Percentiles rank a stretch among this genome's conserved stretches.
Evolutionary conservation across 768 basidiomycete species (phyloP).

Genomic region (Amanita polypyramis): DNA sequence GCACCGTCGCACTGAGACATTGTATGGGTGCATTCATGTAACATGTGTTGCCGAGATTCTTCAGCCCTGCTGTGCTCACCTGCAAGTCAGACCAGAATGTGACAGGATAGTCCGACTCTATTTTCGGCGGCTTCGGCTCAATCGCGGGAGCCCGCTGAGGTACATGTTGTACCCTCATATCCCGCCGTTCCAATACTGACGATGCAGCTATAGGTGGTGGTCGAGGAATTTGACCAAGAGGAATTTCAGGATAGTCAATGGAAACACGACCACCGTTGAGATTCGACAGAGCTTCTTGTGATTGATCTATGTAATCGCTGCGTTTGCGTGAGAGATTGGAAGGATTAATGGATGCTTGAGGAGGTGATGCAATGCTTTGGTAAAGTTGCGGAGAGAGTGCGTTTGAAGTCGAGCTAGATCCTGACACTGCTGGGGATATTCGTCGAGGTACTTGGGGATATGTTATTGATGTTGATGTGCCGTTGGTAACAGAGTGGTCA

Average conservation of each 20-base stretch:
- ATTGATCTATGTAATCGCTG: slow-evolving; percentile 75
- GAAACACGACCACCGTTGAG: slow-evolving; percentile 33
- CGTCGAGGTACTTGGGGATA: slow-evolving; percentile 25
- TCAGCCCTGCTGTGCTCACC: slow-evolving; percentile 76
- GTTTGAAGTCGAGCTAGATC: slow-evolving; percentile 13
- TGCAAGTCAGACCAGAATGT: slow-evolving; percentile 76
- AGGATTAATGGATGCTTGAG: slow-evolving; percentile 78
- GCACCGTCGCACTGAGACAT: slow-evolving; percentile 89
- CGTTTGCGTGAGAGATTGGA: slow-evolving; percentile 59
- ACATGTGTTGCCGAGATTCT: slow-evolving; percentile 95
- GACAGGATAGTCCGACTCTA: slow-evolving; percentile 70
- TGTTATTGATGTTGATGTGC: slow-evolving; percentile 29
- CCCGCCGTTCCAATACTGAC: slow-evolving; percentile 63
- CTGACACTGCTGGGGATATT: slow-evolving; percentile 19
- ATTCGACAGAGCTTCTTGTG: slow-evolving; percentile 48
- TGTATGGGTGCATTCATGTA: slow-evolving; percentile 99
- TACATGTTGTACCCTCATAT: slow-evolving; percentile 40
- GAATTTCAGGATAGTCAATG: slow-evolving; percentile 78
- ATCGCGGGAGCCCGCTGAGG: slow-evolving; percentile 18
- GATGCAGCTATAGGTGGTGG: slow-evolving; percentile 75
- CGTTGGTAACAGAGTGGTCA: not conserved
- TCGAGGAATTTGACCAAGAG: slow-evolving; percentile 48
- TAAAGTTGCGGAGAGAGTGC: slow-evolving; percentile 22
- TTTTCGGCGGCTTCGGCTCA: slow-evolving; percentile 53
- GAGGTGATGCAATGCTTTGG: slow-evolving; percentile 55